Conservation (phyloP, 2,329 filamentous ascomycete species). For the Botrytis aclada region DNA sequence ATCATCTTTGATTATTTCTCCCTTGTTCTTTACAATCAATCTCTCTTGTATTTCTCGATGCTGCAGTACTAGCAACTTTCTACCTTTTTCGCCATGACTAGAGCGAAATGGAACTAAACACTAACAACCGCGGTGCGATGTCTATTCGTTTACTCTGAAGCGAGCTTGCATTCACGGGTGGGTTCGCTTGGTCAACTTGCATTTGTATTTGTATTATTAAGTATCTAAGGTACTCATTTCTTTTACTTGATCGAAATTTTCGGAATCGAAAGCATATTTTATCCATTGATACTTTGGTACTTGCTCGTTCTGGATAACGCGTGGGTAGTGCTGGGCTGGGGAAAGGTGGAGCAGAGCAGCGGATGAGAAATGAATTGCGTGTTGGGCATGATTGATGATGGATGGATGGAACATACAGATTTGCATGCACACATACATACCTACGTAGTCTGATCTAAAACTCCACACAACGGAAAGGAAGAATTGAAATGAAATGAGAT, state of each 20-base stretch:
- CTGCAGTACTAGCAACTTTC: not conserved
- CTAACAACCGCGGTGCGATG: not conserved
- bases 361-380: not conserved
- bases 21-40: constrained; percentile 5
- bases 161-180: not conserved
- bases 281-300: not conserved
- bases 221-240: not conserved
- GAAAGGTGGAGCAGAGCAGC: not conserved
- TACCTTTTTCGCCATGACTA: not conserved
- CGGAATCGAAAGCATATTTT: not conserved
- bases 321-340: not conserved
- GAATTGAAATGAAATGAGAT: not conserved
- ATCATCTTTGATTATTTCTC: not conserved
- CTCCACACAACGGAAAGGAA: not conserved
- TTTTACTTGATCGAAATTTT: not conserved
- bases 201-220: constrained; percentile 10
- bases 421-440: not conserved
- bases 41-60: not conserved
- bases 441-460: not conserved
- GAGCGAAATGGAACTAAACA: not conserved
- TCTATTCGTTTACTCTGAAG: not conserved
- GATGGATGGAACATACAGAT: not conserved
- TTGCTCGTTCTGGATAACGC: not conserved
- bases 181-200: not conserved
- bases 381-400: not conserved